These are phyloP conservation scores for Annulohypoxylon moriforme DNA, from an alignment of 495 filamentous ascomycete species.

Conservation along the genomic window DNA sequence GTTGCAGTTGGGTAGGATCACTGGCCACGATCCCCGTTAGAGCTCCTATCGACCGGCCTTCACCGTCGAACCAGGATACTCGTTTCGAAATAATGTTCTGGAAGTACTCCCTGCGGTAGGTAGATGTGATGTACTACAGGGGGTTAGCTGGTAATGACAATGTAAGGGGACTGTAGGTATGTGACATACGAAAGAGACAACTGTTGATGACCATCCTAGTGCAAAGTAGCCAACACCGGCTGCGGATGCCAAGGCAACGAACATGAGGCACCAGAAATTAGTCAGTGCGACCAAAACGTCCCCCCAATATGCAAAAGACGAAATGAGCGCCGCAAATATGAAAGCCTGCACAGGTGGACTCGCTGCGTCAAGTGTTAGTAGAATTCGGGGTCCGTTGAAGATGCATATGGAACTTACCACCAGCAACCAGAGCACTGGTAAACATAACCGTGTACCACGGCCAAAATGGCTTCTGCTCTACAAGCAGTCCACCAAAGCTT, in stretches of 20 bases:
- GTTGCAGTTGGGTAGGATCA: constrained; percentile 71
- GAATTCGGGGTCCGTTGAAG: background rate
- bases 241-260: constrained; percentile 67
- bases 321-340: constrained; percentile 62
- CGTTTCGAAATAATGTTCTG: constrained; percentile 65
- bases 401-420: constrained; percentile 52
- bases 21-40: constrained; percentile 64
- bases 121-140: constrained; percentile 57
- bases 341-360: constrained; percentile 62
- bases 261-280: constrained; percentile 75
- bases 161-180: background rate
- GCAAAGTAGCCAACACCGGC: constrained; percentile 63
- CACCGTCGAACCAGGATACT: constrained; percentile 69
- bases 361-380: constrained; percentile 45
- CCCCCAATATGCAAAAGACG: constrained; percentile 59
- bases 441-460: constrained; percentile 60
- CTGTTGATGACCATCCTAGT: constrained; percentile 64
- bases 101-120: constrained; percentile 71
- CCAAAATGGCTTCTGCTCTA: constrained; percentile 61
- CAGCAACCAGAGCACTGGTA: constrained; percentile 61
- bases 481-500: constrained; percentile 58
- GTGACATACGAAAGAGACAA: constrained; percentile 60
- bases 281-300: constrained; percentile 53
- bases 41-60: constrained; percentile 61
- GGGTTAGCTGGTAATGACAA: constrained; percentile 11